Percentiles rank a stretch among this genome's conserved stretches.
phyloP scores from a whole-genome alignment of 441 rosid species.

The Gossypium laxum region DNA sequence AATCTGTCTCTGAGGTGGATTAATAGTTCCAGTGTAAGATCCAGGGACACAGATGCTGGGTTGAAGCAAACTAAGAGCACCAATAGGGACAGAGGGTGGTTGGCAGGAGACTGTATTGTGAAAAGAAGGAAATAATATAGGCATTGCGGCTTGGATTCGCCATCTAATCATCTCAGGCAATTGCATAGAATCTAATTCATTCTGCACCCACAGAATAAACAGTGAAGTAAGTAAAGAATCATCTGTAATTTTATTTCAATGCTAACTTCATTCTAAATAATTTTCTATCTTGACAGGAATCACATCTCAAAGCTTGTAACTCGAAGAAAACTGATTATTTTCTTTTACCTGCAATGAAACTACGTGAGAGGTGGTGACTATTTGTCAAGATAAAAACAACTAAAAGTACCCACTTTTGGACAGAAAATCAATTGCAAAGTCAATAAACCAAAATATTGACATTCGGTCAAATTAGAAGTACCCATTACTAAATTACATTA shows the following conservation, averaged over 20 bases:
- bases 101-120: conserved; percentile 60
- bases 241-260: neutral
- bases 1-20: conserved; percentile 29
- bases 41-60: conserved; percentile 37
- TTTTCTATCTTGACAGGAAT: neutral
- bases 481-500: neutral
- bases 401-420: neutral
- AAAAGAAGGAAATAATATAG: conserved; percentile 52
- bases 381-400: neutral
- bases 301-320: neutral
- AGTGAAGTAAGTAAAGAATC: neutral
- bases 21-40: conserved; percentile 27
- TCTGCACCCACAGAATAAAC: conserved; percentile 42
- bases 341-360: neutral
- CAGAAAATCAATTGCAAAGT: neutral
- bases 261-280: neutral
- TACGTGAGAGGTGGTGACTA: neutral
- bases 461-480: neutral
- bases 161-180: conserved; percentile 77
- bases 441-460: neutral
- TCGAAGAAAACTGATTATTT: neutral
- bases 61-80: conserved; percentile 57
- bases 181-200: conserved; percentile 78
- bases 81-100: conserved; percentile 51
- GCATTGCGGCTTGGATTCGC: conserved; percentile 96